Conservation (phyloP, 2,329 filamentous ascomycete species). For the Ramichloridium luteum region DNA sequence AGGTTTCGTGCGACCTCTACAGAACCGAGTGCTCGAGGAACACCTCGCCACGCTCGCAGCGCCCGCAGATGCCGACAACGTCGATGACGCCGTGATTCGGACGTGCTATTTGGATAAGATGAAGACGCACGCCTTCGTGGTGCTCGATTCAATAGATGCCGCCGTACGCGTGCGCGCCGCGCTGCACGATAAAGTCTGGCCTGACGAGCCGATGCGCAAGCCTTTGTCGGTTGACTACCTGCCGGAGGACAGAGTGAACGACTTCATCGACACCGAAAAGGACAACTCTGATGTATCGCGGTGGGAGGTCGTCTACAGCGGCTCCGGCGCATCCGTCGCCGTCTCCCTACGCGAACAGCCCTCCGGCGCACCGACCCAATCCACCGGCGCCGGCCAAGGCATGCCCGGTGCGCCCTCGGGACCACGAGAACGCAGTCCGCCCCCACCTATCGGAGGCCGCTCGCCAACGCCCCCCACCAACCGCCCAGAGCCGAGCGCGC, state of each 20-base stretch:
- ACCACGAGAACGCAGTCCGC: constrained; percentile 8
- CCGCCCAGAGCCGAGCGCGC: constrained; percentile 4
- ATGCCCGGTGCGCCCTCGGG: constrained; percentile 17
- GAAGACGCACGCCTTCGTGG: constrained; percentile 74
- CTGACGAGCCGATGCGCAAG: constrained; percentile 73
- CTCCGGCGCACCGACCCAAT: constrained; percentile 10
- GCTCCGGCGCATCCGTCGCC: constrained; percentile 33
- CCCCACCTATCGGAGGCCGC: constrained; percentile 4
- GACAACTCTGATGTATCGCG: constrained; percentile 34
- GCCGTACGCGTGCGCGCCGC: constrained; percentile 65
- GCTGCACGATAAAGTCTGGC: constrained; percentile 73
- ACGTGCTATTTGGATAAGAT: constrained; percentile 73
- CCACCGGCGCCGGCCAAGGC: constrained; percentile 12
- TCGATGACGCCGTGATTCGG: constrained; percentile 40
- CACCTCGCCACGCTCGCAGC: constrained; percentile 61
- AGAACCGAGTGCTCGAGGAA: constrained; percentile 51
- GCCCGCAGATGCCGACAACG: constrained; percentile 33
- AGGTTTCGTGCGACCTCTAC: constrained; percentile 78
- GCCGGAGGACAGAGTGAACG: constrained; percentile 55
- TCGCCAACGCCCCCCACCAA: constrained; percentile 9
- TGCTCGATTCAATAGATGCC: constrained; percentile 55
- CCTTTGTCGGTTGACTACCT: constrained; percentile 82
- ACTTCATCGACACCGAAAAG: constrained; percentile 61
- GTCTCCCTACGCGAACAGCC: constrained; percentile 16
- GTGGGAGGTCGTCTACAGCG: constrained; percentile 62